Evolutionary conservation across 306 rosid genomes (phyloP), one percentile per base, ranked within the genome.

Genomic region (Gastrolobium villosum): DNA sequence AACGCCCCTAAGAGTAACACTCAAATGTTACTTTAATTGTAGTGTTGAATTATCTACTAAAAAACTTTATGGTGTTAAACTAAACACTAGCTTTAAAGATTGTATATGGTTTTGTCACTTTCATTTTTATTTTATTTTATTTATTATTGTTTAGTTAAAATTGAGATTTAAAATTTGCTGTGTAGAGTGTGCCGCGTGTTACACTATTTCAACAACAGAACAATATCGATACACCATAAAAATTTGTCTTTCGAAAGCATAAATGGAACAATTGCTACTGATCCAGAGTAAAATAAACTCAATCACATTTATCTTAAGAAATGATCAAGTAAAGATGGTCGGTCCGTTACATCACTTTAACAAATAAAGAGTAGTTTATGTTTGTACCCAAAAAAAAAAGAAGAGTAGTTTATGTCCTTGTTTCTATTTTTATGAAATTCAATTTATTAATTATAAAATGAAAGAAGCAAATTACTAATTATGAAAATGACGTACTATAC

Each of bases 401-500:
- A 66, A 13, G 3, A 77, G n/a, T 11, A 54, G 50, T 28, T 26
- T 3, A 3, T 37, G 32, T 76, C n/a, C 5, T n/a, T 49, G 30
- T 14, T 5, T 75, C 45, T 41, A 41, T 54, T 53, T 53, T 31
- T 3, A 41, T 32, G 28, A 57, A 14, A 15, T 31, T 34, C 15
- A 30, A 15, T 13, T 61, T 62, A 34, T 11, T 10, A 40, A 6
- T 56, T 4, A 36, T 64, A 40, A 60, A 32, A 49, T 36, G 56
- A 63, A 72, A 72, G 34, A 14, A 48, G 72, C 71, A 40, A 72
- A 80, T 13, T 30, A 36, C 3, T 32, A 34, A 10, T 2, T 61
- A 37, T 64, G 65, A 48, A 65, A 81, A 45, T 44, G 80, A 81
- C 48, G 72, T 60, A 30, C 31, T 4, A 50, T 10, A 7, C 9